These are phyloP conservation scores for Linum usitatissimum DNA, from an alignment of 345 rosid genomes.

Conservation along the genomic window DNA sequence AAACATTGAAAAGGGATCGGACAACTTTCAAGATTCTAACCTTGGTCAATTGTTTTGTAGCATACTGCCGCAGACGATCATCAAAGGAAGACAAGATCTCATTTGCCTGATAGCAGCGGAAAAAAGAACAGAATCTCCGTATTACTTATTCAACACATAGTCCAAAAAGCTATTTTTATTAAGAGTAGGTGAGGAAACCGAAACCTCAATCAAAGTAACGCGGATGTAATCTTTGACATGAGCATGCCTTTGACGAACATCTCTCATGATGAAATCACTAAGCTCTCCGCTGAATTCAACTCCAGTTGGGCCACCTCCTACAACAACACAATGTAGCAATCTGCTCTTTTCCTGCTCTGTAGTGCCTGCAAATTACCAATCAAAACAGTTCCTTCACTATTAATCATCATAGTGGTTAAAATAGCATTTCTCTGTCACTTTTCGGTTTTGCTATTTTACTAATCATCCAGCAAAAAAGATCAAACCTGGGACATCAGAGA, in stretches of 20 bases:
- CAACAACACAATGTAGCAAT: conserved; percentile 83
- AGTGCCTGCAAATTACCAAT: conserved; percentile 32
- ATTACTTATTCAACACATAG: too few relatives aligned
- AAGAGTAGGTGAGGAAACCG: conserved; percentile 8
- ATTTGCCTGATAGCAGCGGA: conserved; percentile 46
- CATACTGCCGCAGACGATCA: conserved; percentile 85
- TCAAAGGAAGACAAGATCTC: conserved; percentile 91
- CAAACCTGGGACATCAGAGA: conserved; percentile 79
- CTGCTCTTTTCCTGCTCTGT: conserved; percentile 71
- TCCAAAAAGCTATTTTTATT: neutral
- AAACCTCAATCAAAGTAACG: conserved; percentile 93
- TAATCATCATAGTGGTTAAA: too few relatives aligned
- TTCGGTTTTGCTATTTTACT: neutral
- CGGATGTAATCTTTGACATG: conserved; percentile 77
- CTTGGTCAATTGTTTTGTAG: conserved; percentile 81
- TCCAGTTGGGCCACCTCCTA: conserved; percentile 97
- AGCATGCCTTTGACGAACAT: conserved; percentile 75
- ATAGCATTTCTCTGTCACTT: neutral
- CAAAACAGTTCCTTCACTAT: neutral
- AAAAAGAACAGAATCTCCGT: neutral
- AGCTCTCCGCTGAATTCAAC: conserved; percentile 97
- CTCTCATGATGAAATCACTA: conserved; percentile 80
- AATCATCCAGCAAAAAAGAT: neutral
- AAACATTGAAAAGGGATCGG: neutral
- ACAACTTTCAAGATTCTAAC: conserved; percentile 22